Evolutionary conservation across 2,329 filamentous ascomycete genomes (phyloP).

Genomic region (Rhynchosporium secalis): DNA sequence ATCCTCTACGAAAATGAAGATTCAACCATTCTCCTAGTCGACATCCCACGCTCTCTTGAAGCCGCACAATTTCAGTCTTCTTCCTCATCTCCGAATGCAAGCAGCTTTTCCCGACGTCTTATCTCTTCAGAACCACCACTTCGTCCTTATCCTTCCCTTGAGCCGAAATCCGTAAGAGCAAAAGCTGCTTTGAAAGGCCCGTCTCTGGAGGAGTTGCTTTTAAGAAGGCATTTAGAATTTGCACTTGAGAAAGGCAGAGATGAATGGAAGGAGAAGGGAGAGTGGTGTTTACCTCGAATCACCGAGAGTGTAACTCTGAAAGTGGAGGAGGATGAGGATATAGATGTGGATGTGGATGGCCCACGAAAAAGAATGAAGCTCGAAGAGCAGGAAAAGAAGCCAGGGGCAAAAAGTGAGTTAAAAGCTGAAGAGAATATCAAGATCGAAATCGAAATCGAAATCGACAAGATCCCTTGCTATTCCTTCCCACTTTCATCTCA

Average conservation of each 20-base stretch:
- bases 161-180: slow-evolving; percentile 49
- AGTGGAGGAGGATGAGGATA: slow-evolving; percentile 10
- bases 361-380: background rate
- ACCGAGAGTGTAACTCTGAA: background rate
- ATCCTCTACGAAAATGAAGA: slow-evolving; percentile 57
- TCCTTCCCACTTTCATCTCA: too few species aligned
- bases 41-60: slow-evolving; percentile 70
- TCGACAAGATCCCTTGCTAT: too few species aligned
- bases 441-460: too few species aligned
- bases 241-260: slow-evolving; percentile 31
- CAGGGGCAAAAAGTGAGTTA: background rate
- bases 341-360: too few species aligned
- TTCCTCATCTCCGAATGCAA: background rate
- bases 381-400: background rate
- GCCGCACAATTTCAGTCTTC: slow-evolving; percentile 51
- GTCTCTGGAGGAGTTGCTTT: slow-evolving; percentile 33
- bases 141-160: slow-evolving; percentile 51
- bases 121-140: slow-evolving; percentile 45
- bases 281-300: slow-evolving; percentile 38
- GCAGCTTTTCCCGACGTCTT: slow-evolving; percentile 20
- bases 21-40: slow-evolving; percentile 58
- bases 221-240: slow-evolving; percentile 35
- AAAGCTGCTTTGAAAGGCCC: slow-evolving; percentile 23
- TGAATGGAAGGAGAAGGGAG: slow-evolving; percentile 39
- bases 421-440: too few species aligned